Evolutionary conservation across 208 protist genomes (phyloP), one percentile per base, ranked within the genome.

Genomic region (Crithidia expoeki): DNA sequence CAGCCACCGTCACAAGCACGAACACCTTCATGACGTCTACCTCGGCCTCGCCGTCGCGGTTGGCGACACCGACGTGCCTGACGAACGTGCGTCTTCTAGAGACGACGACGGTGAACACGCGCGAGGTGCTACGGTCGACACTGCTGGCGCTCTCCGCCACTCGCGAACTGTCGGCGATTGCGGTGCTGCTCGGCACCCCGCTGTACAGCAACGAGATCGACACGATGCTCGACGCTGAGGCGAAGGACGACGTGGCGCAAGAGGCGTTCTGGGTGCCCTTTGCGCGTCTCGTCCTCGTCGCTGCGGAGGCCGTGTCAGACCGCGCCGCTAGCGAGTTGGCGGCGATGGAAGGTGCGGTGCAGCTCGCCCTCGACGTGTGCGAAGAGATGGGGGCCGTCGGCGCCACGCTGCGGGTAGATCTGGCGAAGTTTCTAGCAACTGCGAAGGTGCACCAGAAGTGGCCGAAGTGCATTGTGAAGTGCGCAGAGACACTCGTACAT

Each of bases 181-280:
- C 71, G 16, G 67, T 83, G 30, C 74, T 92, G 44, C 75, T 92
- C 34, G 53, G 52, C 11, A 78, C 87, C 19, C 81, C 86, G 17
- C 55, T 79, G 23, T 92, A 92, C 75, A 82, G 79, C 21, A 32
- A 61, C 9, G 67, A 76, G 11, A 64, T 84, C 60, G 71, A 86
- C 14, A 46, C 62, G 3, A 68, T 87, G 76, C 60, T 91, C 19
- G 38, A 66, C 25, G 58, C 64, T 19, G 68, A 73, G 12, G 56
- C 30, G 25, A 47, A 70, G 11, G 76, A 85, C 36, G 57, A 52
- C 17, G 68, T 70, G 21, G 57, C 80, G 19, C 78, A 81, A 40
- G 55, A 76, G 33, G 72, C 78, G 14, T 93, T 93, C 74, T 90
- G 84, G 83, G 56, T 68, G 33, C 88, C 88, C 25, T 84, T 93